Conservation (phyloP, 345 rosid genomes). For the Chamaenerion angustifolium region DNA sequence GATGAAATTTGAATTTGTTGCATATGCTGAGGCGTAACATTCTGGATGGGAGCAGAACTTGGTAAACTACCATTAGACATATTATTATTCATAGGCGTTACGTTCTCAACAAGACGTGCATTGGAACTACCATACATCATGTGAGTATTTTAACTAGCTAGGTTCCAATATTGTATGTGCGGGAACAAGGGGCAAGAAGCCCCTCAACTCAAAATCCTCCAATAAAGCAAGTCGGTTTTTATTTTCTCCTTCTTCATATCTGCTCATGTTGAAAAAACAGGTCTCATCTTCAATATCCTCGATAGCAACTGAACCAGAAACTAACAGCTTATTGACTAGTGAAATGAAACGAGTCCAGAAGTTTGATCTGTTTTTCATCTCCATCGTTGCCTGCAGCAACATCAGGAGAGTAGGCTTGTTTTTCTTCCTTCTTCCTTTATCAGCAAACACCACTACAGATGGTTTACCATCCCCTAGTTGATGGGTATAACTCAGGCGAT, state of each 20-base stretch:
- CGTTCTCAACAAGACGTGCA: conserved; percentile 29
- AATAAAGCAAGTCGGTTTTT: conserved; percentile 77
- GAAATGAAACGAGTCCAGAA: conserved; percentile 63
- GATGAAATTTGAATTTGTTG: conserved; percentile 34
- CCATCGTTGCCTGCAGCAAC: conserved; percentile 44
- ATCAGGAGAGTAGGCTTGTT: conserved; percentile 65
- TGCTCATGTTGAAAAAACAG: conserved; percentile 80
- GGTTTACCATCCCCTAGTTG: conserved; percentile 30
- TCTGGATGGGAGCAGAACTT: conserved; percentile 29
- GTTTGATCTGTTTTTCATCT: conserved; percentile 50
- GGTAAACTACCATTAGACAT: conserved; percentile 24
- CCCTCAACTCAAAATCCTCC: no score
- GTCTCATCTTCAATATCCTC: conserved; percentile 68
- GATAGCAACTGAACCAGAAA: conserved; percentile 27
- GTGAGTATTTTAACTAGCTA: conserved; percentile 21
- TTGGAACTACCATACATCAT: conserved; percentile 23
- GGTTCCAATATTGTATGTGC: conserved; percentile 65
- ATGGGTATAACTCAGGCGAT: conserved; percentile 37
- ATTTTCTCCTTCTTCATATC: conserved; percentile 83
- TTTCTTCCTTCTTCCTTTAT: conserved; percentile 56
- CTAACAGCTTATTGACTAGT: conserved; percentile 56
- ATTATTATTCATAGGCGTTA: conserved; percentile 16
- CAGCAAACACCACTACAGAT: conserved; percentile 17
- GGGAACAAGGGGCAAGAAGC: conserved; percentile 75
- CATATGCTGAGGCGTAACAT: conserved; percentile 13